Base-by-base conservation (phyloP, 2,329 filamentous ascomycete genomes). In the Penicillium rolfsii region DNA sequence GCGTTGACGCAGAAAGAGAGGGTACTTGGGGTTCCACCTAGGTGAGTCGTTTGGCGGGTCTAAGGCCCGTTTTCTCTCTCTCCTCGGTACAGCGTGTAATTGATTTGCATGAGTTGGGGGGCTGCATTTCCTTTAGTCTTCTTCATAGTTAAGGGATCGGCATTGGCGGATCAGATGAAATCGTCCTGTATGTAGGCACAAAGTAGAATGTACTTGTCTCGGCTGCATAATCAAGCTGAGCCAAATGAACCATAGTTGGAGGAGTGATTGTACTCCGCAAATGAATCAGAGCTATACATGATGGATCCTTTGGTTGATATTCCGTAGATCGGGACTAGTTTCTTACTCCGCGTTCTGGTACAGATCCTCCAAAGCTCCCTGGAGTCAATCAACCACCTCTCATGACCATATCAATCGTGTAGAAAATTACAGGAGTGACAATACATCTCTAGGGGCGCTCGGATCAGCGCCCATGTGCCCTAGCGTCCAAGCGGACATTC, bases 91-190 rank as follows among this genome's bases (percentile, higher is more conserved):
- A 22, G 19, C 19, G 19, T 53, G 50, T 26, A 38, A 36, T 52
- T 22, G 5, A 36, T 24, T 22, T 22, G 14, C 19, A 35, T 35
- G 50, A 38, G 49, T 40, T 24, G n/a, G 12, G 33, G 24, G 33
- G 19, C 19, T 22, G 19, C 22, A 22, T 24, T 24, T 19, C 7
- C 16, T 19, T 30, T 19, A 52, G 48, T 36, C 2, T 35, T n/a
- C 35, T 28, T 38, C n/a, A 35, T 38, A 24, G 33, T 67, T 61
- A 55, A 67, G 63, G 64, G 67, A 69, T 68, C 62, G 61, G 45
- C 66, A 41, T 26, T 22, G 48, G 58, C 26, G 55, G 58, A 63
- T 63, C 58, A 52, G 36, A 62, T 61, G 62, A 66, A 61, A 66
- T 65, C 57, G 62, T 61, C 7, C 33, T 19, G 4, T 11, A 33